Percentiles rank a stretch among this genome's conserved stretches.
Evolutionary conservation across 192 early-diverging fungal species (phyloP).

Genomic region (Podila verticillata): DNA sequence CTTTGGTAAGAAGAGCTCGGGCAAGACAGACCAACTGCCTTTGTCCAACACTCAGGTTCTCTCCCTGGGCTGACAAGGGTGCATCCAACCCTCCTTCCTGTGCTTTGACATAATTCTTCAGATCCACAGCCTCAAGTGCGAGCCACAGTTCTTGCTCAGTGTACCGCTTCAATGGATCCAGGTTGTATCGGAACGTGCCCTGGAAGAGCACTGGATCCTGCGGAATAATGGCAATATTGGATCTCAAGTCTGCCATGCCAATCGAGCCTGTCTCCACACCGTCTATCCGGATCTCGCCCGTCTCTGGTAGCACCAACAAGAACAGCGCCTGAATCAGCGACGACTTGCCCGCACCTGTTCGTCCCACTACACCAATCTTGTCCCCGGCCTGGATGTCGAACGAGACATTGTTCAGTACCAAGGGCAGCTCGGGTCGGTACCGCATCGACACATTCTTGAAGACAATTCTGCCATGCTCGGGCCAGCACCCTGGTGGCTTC

Average conservation of each 20-base stretch:
- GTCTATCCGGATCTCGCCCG: conserved; percentile 77
- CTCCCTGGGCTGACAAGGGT: conserved; percentile 67
- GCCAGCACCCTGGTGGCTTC: conserved; percentile 3
- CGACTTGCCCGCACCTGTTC: conserved; percentile 87
- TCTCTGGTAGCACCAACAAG: conserved; percentile 71
- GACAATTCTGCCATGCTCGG: conserved; percentile 67
- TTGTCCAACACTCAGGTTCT: conserved; percentile 81
- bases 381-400: conserved; percentile 65
- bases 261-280: conserved; percentile 74
- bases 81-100: conserved; percentile 65
- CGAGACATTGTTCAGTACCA: conserved; percentile 78
- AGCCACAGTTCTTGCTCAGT: conserved; percentile 73
- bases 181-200: conserved; percentile 60
- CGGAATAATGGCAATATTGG: conserved; percentile 85
- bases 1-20: conserved; percentile 71
- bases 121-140: conserved; percentile 59
- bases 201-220: conserved; percentile 67
- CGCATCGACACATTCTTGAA: conserved; percentile 74
- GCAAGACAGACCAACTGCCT: conserved; percentile 74
- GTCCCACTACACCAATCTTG: conserved; percentile 91
- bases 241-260: conserved; percentile 77
- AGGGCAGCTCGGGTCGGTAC: conserved; percentile 71
- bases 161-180: conserved; percentile 60
- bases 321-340: conserved; percentile 81
- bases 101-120: conserved; percentile 50